A percentile compares a stretch with the other conserved stretches of the same genome.
Evolutionary conservation across 164 flowering plant species (phyloP).

Genomic region (Santalum album): DNA sequence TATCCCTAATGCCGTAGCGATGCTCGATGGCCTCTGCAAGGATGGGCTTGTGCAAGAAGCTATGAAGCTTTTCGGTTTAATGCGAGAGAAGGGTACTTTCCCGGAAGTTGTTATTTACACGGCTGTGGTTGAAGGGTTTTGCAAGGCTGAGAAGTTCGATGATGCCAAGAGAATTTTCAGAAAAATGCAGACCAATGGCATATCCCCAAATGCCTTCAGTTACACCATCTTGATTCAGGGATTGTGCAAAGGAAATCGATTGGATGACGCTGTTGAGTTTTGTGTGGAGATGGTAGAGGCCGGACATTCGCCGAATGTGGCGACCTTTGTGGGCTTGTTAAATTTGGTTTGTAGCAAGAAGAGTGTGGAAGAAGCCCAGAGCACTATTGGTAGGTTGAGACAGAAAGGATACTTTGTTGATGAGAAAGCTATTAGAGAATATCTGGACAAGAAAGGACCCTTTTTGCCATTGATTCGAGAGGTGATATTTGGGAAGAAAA

Average conservation of each 20-base stretch:
- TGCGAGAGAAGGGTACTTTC: constrained; percentile 73
- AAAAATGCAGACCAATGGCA: constrained; percentile 76
- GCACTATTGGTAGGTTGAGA: constrained; percentile 32
- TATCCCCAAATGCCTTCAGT: constrained; percentile 71
- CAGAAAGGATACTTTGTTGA: constrained; percentile 55
- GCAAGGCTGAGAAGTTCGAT: constrained; percentile 66
- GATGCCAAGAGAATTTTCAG: constrained; percentile 79
- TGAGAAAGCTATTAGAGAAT: constrained; percentile 64
- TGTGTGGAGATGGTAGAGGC: constrained; percentile 76
- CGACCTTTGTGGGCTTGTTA: constrained; percentile 60
- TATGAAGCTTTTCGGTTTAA: constrained; percentile 78
- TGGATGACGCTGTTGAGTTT: constrained; percentile 59
- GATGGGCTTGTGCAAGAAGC: constrained; percentile 89
- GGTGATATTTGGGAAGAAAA: constrained; percentile 63
- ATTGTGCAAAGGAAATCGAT: constrained; percentile 30
- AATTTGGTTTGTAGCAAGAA: constrained; percentile 47
- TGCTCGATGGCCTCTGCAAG: constrained; percentile 97
- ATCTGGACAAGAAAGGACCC: constrained; percentile 70
- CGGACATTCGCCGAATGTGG: constrained; percentile 73
- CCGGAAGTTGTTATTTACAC: constrained; percentile 95
- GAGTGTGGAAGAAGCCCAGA: constrained; percentile 54
- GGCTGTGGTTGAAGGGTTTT: constrained; percentile 91
- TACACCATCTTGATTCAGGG: constrained; percentile 65
- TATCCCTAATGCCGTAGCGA: constrained; percentile 91
- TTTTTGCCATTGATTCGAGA: constrained; percentile 54